phyloP scores from a whole-genome alignment of 1,284 basidiomycete species.

The Rhodotorula sp. region DNA sequence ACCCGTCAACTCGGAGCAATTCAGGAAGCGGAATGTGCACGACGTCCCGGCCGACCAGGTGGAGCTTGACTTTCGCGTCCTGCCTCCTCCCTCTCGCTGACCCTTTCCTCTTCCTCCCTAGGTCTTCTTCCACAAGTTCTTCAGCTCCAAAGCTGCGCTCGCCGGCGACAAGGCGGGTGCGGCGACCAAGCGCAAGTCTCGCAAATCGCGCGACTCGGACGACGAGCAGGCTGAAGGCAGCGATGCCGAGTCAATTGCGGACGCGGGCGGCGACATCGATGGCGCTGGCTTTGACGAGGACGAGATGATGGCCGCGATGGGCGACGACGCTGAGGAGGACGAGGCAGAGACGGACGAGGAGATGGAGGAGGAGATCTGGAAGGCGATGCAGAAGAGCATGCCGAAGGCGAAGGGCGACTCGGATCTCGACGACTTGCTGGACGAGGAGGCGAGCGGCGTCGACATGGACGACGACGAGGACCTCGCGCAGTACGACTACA shows the following conservation, averaged over 20 bases:
- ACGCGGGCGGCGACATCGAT: conserved; percentile 20
- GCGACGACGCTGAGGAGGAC: conserved; percentile 10
- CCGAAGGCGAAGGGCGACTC: conserved; percentile 59
- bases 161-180: conserved; percentile 39
- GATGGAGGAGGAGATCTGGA: conserved; percentile 51
- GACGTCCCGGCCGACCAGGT: conserved; percentile 87
- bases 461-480: conserved; percentile 30
- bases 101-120: conserved; percentile 58
- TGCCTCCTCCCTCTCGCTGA: background rate
- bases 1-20: conserved; percentile 72
- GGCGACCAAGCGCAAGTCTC: conserved; percentile 29
- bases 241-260: conserved; percentile 30
- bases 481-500: conserved; percentile 31
- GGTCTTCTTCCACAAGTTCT: conserved; percentile 61
- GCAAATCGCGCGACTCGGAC: conserved; percentile 49
- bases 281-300: conserved; percentile 49
- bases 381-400: conserved; percentile 51
- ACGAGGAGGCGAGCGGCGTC: conserved; percentile 25
- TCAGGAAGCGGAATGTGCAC: conserved; percentile 69
- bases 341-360: conserved; percentile 34
- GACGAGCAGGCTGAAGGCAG: conserved; percentile 49
- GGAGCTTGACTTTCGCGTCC: conserved; percentile 1
- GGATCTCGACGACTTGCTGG: conserved; percentile 38
- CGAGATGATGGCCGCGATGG: conserved; percentile 38
- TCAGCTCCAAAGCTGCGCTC: conserved; percentile 42